Conservation (phyloP, 2,329 filamentous ascomycete species). For the Coniella vitis region DNA sequence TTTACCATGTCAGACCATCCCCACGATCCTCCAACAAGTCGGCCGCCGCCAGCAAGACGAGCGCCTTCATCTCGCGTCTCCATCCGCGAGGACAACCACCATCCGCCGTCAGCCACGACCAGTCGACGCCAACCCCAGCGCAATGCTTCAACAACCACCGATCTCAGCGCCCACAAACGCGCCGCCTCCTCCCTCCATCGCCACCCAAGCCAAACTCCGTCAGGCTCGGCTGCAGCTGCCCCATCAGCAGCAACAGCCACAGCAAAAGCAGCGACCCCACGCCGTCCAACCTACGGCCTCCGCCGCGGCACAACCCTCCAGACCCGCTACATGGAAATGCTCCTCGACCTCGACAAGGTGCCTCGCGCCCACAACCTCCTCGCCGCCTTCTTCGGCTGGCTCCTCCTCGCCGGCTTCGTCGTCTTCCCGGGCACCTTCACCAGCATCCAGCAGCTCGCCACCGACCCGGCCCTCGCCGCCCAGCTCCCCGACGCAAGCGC, state of each 20-base stretch:
- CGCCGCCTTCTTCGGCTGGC: slow-evolving; percentile 37
- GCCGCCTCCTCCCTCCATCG: background rate
- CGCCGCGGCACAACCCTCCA: slow-evolving; percentile 20
- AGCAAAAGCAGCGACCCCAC: background rate
- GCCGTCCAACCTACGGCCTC: slow-evolving; percentile 6
- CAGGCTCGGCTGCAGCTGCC: no score
- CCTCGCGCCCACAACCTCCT: slow-evolving; percentile 37
- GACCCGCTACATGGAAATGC: slow-evolving; percentile 37
- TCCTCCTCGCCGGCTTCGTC: slow-evolving; percentile 46
- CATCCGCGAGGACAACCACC: background rate
- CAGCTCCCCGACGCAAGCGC: slow-evolving; percentile 3
- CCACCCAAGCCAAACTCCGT: background rate
- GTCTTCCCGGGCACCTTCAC: slow-evolving; percentile 47
- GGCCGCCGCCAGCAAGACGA: background rate
- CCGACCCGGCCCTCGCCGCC: background rate
- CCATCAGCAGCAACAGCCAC: no score
- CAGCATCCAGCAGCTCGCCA: slow-evolving; percentile 19
- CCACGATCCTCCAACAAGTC: background rate
- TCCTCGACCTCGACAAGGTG: slow-evolving; percentile 38
- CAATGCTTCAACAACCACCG: background rate
- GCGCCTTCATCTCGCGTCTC: background rate
- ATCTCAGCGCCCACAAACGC: no score
- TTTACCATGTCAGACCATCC: slow-evolving; percentile 1
- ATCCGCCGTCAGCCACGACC: background rate
- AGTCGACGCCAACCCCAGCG: background rate